A percentile compares a stretch with the other conserved stretches of the same genome.
These are phyloP conservation scores for Wickerhamiella slavikovae DNA, from an alignment of 805 yeast species.

Conservation along the genomic window DNA sequence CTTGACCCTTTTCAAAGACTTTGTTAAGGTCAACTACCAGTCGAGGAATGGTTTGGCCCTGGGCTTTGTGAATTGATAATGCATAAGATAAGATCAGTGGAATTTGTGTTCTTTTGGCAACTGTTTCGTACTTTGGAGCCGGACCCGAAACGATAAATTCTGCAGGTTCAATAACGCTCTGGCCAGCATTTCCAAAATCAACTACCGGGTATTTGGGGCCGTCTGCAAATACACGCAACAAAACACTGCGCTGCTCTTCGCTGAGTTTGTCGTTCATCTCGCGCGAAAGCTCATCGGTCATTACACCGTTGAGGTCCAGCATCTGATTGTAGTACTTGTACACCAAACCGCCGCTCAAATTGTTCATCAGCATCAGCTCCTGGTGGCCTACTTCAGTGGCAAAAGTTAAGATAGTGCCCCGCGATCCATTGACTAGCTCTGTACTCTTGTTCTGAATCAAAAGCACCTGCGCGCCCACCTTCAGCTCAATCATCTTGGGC, in stretches of 20 bases:
- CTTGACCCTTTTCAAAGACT: constrained; percentile 84
- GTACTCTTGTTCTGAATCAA: constrained; percentile 45
- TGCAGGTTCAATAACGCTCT: constrained; percentile 6
- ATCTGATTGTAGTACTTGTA: constrained; percentile 8
- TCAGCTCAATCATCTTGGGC: constrained; percentile 37
- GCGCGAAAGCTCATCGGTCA: constrained; percentile 22
- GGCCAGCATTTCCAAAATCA: constrained; percentile 7
- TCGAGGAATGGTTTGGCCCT: constrained; percentile 68
- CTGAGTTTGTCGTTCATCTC: neutral
- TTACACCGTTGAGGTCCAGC: constrained; percentile 3
- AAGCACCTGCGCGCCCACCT: constrained; percentile 84
- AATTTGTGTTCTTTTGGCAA: constrained; percentile 53
- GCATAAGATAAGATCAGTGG: constrained; percentile 92
- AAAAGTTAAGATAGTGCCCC: constrained; percentile 52
- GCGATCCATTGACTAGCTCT: constrained; percentile 72
- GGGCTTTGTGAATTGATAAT: constrained; percentile 84
- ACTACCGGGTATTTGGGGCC: constrained; percentile 8
- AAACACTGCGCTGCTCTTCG: neutral
- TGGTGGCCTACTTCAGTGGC: constrained; percentile 12
- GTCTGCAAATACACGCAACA: neutral
- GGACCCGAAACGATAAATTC: constrained; percentile 6
- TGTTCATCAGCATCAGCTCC: constrained; percentile 4
- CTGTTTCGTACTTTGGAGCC: constrained; percentile 12
- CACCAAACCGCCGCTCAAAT: constrained; percentile 1
- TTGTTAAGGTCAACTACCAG: constrained; percentile 57